Conservation (phyloP, 768 basidiomycete species). For the Leccinum longicurvipes region DNA sequence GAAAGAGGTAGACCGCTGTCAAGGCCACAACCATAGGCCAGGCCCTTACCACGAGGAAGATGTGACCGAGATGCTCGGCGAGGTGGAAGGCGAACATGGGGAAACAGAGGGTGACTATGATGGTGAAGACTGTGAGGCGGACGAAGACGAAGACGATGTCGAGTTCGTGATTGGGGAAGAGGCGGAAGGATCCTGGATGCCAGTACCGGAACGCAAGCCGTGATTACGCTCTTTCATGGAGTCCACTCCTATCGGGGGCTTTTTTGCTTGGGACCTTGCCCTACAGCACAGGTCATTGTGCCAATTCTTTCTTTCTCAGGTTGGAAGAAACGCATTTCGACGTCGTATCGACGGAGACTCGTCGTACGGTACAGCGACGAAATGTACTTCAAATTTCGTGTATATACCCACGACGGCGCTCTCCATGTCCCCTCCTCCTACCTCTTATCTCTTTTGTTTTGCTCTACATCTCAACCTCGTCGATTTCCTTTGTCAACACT, state of each 20-base stretch:
- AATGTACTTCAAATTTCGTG: conserved; percentile 3
- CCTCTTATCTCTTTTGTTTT: conserved; percentile 3
- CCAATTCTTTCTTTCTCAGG: conserved; percentile 5
- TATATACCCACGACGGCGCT: conserved; percentile 18
- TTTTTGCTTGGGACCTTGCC: conserved; percentile 1
- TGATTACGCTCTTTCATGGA: conserved; percentile 1
- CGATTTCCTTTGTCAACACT: not conserved
- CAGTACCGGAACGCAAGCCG: conserved; percentile 31
- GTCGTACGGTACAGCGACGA: conserved; percentile 5
- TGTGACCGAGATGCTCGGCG: conserved; percentile 5
- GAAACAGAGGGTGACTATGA: conserved; percentile 29
- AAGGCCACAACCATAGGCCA: not conserved
- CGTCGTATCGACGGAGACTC: conserved; percentile 8
- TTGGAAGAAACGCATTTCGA: conserved; percentile 17
- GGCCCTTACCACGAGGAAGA: not conserved
- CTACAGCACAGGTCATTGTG: conserved; percentile 7
- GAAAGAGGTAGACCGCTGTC: not conserved
- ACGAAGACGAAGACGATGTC: conserved; percentile 74
- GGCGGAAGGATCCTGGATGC: conserved; percentile 37
- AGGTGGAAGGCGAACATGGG: conserved; percentile 19
- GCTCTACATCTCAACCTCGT: conserved; percentile 8
- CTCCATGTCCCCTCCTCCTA: not conserved
- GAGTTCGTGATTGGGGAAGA: conserved; percentile 64
- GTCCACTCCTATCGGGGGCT: not conserved
- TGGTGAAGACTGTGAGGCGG: conserved; percentile 34